phyloP scores from a whole-genome alignment of 2,329 filamentous ascomycete genomes.

The Aspergillus hiratsukae region DNA sequence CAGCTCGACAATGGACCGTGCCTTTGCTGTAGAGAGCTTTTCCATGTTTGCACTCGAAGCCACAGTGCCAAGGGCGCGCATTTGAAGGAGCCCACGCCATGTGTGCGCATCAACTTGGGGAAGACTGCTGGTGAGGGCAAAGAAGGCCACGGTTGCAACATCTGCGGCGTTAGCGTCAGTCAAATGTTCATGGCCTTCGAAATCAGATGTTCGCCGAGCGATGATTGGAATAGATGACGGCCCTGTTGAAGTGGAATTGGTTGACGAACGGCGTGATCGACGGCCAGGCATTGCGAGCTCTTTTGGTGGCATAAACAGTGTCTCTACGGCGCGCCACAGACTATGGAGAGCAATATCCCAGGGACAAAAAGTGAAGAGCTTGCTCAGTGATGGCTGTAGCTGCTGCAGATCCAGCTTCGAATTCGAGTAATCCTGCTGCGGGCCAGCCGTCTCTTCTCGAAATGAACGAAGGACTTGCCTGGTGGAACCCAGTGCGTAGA shows the following conservation, averaged over 20 bases:
- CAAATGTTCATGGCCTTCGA: constrained; percentile 28
- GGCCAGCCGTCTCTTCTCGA: constrained; percentile 16
- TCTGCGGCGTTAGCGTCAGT: constrained; percentile 38
- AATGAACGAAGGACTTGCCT: constrained; percentile 41
- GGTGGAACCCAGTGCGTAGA: constrained; percentile 40
- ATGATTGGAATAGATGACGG: constrained; percentile 20
- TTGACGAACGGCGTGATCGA: constrained; percentile 28
- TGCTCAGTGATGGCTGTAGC: constrained; percentile 31
- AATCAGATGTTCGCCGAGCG: constrained; percentile 23
- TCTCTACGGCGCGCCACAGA: constrained; percentile 38
- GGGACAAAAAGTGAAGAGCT: constrained; percentile 35
- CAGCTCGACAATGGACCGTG: constrained; percentile 28
- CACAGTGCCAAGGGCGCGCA: constrained; percentile 37
- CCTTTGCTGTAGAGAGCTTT: constrained; percentile 26
- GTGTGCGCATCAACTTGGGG: constrained; percentile 33
- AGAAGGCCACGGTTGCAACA: constrained; percentile 34
- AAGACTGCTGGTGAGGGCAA: constrained; percentile 35
- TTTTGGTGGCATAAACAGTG: constrained; percentile 36
- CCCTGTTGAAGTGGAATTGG: constrained; percentile 21
- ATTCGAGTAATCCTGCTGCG: constrained; percentile 1
- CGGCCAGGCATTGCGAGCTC: constrained; percentile 29
- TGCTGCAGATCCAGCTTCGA: constrained; percentile 26
- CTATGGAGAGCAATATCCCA: constrained; percentile 40
- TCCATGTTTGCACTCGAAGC: constrained; percentile 35
- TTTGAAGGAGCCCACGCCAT: constrained; percentile 40